These are phyloP conservation scores for Globisporangium solare DNA, from an alignment of 352 stramenopile species.

Conservation along the genomic window DNA sequence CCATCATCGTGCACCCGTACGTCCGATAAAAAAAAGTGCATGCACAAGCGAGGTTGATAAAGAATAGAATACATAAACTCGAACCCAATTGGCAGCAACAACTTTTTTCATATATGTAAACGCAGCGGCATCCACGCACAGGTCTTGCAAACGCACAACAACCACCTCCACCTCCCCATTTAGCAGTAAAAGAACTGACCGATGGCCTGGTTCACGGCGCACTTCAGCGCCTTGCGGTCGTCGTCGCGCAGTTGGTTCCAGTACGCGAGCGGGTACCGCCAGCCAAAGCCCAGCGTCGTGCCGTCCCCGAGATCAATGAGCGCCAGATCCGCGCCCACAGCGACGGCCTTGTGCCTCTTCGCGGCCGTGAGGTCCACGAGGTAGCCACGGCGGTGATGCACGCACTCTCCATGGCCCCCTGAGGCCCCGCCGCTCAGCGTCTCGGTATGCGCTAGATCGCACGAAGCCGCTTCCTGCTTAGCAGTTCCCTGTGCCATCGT, in stretches of 20 bases:
- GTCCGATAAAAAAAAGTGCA: constrained; percentile 28
- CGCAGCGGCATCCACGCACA: not conserved
- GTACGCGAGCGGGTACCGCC: constrained; percentile 14
- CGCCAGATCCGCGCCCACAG: not conserved
- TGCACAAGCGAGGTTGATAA: not conserved
- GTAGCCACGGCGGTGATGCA: not conserved
- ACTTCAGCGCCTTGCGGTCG: not conserved
- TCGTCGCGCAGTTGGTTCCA: constrained; percentile 7
- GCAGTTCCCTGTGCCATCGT: not conserved
- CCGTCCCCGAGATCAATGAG: not conserved
- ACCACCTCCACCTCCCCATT: not conserved
- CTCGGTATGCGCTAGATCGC: too few relatives aligned
- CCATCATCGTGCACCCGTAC: constrained; percentile 61
- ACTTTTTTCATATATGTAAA: too few relatives aligned
- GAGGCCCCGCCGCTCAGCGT: too few relatives aligned
- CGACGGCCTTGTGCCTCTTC: not conserved
- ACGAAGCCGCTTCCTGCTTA: not conserved
- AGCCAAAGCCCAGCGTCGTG: constrained; percentile 14
- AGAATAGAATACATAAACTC: not conserved
- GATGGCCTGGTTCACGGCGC: not conserved
- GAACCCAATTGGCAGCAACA: too few relatives aligned
- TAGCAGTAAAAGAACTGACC: constrained; percentile 15
- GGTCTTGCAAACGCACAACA: not conserved
- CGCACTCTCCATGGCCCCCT: too few relatives aligned
- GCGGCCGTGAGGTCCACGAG: constrained; percentile 3